Percentiles rank a stretch among this genome's conserved stretches.
Conservation (phyloP, 1,284 basidiomycete species). For the Mycena sp. region DNA sequence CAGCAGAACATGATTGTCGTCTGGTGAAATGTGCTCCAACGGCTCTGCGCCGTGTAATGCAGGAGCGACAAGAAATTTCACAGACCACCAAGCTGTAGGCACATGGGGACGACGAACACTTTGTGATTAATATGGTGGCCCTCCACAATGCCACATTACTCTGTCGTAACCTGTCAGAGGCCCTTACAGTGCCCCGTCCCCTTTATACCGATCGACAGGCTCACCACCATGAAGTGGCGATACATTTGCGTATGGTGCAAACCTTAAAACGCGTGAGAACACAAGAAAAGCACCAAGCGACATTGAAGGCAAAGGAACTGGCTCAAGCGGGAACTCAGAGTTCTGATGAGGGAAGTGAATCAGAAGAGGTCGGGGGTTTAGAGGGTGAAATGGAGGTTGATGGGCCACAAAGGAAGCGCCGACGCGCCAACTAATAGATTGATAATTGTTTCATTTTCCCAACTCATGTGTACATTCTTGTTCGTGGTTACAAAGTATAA, state of each 20-base stretch:
- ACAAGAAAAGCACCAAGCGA: not conserved
- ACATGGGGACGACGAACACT: slow-evolving; percentile 5
- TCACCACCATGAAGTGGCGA: not conserved
- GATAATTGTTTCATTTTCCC: no score
- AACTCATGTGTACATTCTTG: no score
- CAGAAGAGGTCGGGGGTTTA: no score
- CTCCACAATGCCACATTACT: slow-evolving; percentile 3
- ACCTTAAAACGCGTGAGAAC: not conserved
- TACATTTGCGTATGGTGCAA: not conserved
- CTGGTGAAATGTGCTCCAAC: not conserved
- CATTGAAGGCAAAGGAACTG: not conserved
- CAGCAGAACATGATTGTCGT: slow-evolving; percentile 7
- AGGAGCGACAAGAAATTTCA: not conserved
- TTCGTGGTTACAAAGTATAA: no score
- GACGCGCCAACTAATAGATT: no score
- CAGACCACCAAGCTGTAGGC: not conserved
- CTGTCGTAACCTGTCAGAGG: not conserved
- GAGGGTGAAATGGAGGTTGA: no score
- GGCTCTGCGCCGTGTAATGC: not conserved
- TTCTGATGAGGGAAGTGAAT: no score
- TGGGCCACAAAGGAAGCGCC: no score
- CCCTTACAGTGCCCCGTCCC: not conserved
- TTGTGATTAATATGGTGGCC: not conserved
- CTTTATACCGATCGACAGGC: not conserved
- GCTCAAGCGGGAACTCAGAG: no score